Base-by-base conservation (phyloP, 805 yeast genomes). In the Blastobotrys chiropterorum region DNA sequence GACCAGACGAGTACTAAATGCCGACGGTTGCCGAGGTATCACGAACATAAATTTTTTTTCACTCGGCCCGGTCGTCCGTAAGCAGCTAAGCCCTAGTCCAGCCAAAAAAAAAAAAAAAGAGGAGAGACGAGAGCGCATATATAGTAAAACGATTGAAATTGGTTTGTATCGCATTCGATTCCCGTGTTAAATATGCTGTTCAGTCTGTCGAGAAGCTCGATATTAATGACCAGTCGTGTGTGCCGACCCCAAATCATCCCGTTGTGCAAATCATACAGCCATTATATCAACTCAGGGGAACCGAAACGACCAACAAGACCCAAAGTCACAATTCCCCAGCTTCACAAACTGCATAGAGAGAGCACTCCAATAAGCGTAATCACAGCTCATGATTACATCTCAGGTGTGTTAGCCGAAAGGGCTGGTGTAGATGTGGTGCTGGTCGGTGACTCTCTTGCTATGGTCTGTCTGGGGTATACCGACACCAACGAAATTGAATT, bases 361-460 rank as follows among this genome's bases (percentile, higher is more conserved):
- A 64, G 68, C 1, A 60, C 60, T 2, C 82, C 81, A 13, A 69
- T 80, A 34, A 67, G 77, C 2, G 76, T 76, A n/a, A 71, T 90
- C n/a, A 92, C 99, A 0, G 95, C 96, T 0, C 89, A 92, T 65
- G 98, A 92, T 64, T 85, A 75, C 61, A 80, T 90, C 15, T 83
- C 96, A 0, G 94, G 82, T 0, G 71, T 73, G 30, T 72, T 85
- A 60, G 95, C 90, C 0, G 82, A 84, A 20, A 66, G 74, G 15
- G 79, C 90, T 0, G 76, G 78, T 0, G 74, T 81, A 1, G 97
- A 92, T 59, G 75, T 83, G 53, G 73, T 83, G 4, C 74, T 92
- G 1, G 83, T 92, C 2, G 99, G 99, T 2, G 99, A 92, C 67
- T 90, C 97, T 0, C 70, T 94, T 21, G 89, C 97, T 0, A 92